Conservation (phyloP, 768 basidiomycete genomes). For the Leccinum sublutescens region DNA sequence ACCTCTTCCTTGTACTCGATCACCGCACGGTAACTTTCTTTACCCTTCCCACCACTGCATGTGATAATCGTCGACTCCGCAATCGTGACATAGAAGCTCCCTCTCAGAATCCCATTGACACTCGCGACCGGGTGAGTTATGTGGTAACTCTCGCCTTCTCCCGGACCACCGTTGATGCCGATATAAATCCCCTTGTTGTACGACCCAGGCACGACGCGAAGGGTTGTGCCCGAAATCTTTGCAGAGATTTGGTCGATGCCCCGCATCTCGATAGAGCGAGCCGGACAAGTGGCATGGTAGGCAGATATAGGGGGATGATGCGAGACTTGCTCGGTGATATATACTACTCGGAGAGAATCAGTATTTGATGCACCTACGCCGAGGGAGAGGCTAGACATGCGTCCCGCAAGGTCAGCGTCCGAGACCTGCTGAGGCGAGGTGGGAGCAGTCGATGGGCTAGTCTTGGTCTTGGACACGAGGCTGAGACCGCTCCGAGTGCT, state of each 20-base stretch:
- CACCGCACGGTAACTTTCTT: slow-evolving; percentile 69
- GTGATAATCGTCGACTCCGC: slow-evolving; percentile 78
- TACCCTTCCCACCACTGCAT: slow-evolving; percentile 65
- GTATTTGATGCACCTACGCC: slow-evolving; percentile 33
- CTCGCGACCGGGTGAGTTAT: slow-evolving; percentile 87
- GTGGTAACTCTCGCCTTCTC: slow-evolving; percentile 78
- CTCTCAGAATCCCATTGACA: slow-evolving; percentile 90
- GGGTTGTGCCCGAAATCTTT: slow-evolving; percentile 82
- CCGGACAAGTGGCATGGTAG: slow-evolving; percentile 75
- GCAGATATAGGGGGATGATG: slow-evolving; percentile 96
- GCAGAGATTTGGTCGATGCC: slow-evolving; percentile 95
- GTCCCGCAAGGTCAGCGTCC: slow-evolving; percentile 44
- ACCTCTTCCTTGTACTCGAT: slow-evolving; percentile 98
- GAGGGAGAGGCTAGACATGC: slow-evolving; percentile 63
- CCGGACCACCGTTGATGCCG: slow-evolving; percentile 67
- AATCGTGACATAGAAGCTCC: slow-evolving; percentile 89
- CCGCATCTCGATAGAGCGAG: slow-evolving; percentile 62
- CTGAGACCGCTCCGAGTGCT: slow-evolving; percentile 59
- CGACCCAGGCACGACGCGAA: slow-evolving; percentile 80
- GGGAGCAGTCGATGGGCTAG: slow-evolving; percentile 29
- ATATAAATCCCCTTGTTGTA: slow-evolving; percentile 90
- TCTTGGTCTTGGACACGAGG: slow-evolving; percentile 49
- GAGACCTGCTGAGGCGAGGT: slow-evolving; percentile 47
- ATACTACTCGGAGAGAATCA: slow-evolving; percentile 62
- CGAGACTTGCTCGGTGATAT: slow-evolving; percentile 90